A percentile compares a stretch with the other conserved stretches of the same genome.
phyloP scores from a whole-genome alignment of 164 flowering plant genomes.

The Buxus sempervirens region DNA sequence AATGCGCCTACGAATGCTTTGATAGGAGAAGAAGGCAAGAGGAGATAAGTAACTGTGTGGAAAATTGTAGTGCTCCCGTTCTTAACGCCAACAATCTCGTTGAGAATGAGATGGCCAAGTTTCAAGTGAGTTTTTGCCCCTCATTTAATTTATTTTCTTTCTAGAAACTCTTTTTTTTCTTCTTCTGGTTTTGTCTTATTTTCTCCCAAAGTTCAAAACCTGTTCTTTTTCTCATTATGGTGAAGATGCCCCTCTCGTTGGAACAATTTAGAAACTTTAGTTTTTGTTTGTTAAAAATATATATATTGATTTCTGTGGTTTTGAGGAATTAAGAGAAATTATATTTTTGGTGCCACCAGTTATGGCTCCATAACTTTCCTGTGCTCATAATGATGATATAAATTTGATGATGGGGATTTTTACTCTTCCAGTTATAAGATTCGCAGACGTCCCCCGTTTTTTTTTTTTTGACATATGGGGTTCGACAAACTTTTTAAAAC shows the following conservation, averaged over 20 bases:
- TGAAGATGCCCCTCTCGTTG: background rate
- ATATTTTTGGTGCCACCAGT: too few species aligned
- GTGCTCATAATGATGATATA: too few species aligned
- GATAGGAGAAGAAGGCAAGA: constrained; percentile 71
- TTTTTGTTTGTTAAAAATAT: too few species aligned
- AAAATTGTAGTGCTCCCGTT: constrained; percentile 85
- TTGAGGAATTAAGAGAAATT: too few species aligned
- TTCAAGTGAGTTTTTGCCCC: constrained; percentile 74
- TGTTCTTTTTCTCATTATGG: background rate
- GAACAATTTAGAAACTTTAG: too few species aligned
- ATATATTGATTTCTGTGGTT: too few species aligned
- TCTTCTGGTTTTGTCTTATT: background rate
- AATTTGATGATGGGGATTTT: too few species aligned
- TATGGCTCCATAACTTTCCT: too few species aligned
- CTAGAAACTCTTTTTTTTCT: background rate
- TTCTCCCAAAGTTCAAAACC: background rate
- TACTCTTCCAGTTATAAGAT: too few species aligned
- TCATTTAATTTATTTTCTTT: background rate
- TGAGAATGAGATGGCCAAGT: constrained; percentile 81
- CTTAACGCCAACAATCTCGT: constrained; percentile 64
- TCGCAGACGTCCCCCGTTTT: too few species aligned
- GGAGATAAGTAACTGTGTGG: constrained; percentile 79
- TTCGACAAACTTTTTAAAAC: too few species aligned
- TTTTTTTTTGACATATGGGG: too few species aligned
- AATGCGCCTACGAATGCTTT: constrained; percentile 92